A percentile compares a stretch with the other conserved stretches of the same genome.
Conservation (phyloP, 1,284 basidiomycete genomes). For the Papiliotrema flavescens region DNA sequence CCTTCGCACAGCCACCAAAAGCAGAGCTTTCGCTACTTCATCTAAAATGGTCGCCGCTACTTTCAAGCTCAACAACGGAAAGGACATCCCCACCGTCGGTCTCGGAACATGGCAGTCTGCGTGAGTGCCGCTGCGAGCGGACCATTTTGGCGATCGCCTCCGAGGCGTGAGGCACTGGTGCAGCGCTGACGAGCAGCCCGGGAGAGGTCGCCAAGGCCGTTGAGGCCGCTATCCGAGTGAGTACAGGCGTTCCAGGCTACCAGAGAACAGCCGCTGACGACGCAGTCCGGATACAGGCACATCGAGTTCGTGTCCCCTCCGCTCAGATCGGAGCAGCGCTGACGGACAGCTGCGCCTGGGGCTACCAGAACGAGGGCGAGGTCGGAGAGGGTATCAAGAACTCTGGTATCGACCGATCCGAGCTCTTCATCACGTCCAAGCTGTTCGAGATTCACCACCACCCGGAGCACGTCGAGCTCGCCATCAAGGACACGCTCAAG, state of each 20-base stretch:
- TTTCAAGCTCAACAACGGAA: conserved; percentile 47
- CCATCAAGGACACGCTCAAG: conserved; percentile 66
- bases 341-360: conserved; percentile 41
- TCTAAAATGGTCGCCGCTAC: conserved; percentile 25
- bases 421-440: conserved; percentile 67
- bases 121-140: conserved; percentile 10
- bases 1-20: conserved; percentile 9
- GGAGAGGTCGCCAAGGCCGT: conserved; percentile 50
- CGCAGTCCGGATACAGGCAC: conserved; percentile 59
- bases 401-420: conserved; percentile 57
- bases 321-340: background rate
- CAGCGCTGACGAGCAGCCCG: conserved; percentile 18
- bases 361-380: conserved; percentile 70
- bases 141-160: background rate
- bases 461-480: conserved; percentile 59
- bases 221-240: conserved; percentile 43
- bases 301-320: conserved; percentile 61
- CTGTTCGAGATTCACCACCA: conserved; percentile 63
- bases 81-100: conserved; percentile 49
- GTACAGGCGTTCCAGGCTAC: conserved; percentile 1
- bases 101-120: conserved; percentile 52
- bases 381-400: conserved; percentile 72
- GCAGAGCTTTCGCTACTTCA: conserved; percentile 5
- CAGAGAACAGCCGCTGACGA: conserved; percentile 2
- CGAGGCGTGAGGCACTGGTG: too few species aligned